Conservation (phyloP, 345 rosid species). For the Salix brachista region DNA sequence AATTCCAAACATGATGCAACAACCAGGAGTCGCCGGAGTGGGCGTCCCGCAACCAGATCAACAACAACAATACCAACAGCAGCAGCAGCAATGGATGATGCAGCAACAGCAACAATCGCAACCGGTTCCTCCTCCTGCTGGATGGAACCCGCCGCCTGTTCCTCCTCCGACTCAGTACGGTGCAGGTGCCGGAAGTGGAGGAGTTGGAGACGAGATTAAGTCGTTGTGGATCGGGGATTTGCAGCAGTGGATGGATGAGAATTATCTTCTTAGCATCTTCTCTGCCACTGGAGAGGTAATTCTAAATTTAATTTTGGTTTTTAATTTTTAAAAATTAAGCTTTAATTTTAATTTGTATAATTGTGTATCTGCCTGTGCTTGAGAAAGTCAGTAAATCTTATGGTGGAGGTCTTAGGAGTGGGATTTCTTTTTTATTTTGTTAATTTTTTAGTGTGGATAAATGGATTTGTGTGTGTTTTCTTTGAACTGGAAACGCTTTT, state of each 20-base stretch:
- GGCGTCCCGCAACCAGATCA: conserved; percentile 37
- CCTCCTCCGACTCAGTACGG: conserved; percentile 53
- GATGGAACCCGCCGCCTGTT: conserved; percentile 73
- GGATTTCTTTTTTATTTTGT: background rate
- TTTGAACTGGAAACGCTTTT: background rate
- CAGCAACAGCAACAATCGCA: conserved; percentile 46
- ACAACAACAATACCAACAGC: conserved; percentile 52
- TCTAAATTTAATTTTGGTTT: background rate
- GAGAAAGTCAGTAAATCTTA: background rate
- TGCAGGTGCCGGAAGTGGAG: conserved; percentile 8
- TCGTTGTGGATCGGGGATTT: conserved; percentile 93
- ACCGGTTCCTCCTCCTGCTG: conserved; percentile 71
- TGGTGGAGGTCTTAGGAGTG: background rate
- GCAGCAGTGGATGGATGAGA: conserved; percentile 93
- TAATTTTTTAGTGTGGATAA: background rate
- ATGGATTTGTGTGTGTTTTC: background rate
- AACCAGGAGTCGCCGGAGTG: conserved; percentile 55
- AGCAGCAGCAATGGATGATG: conserved; percentile 61
- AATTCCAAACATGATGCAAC: conserved; percentile 59
- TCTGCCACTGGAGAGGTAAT: conserved; percentile 63
- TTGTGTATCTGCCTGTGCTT: background rate
- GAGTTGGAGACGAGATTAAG: conserved; percentile 44
- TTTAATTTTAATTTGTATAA: background rate
- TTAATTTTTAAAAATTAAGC: background rate
- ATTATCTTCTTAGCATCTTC: conserved; percentile 57